Percentiles rank a stretch among this genome's conserved stretches.
These are phyloP conservation scores for Boletus rex-veris DNA, from an alignment of 768 basidiomycete genomes.

Conservation along the genomic window DNA sequence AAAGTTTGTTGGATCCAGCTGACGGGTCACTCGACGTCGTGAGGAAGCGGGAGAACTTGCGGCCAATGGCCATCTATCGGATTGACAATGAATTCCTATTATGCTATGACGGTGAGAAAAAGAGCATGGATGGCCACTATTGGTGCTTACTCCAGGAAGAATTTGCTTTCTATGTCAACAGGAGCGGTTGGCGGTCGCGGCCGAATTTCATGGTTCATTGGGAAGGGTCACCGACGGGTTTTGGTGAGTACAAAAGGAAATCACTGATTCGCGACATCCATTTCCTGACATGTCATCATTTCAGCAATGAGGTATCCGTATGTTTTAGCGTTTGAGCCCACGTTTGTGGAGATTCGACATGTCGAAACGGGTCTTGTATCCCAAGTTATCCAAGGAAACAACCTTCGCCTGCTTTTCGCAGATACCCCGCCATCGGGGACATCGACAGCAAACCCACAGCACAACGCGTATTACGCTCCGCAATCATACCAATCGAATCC, in stretches of 20 bases:
- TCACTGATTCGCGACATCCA: not conserved
- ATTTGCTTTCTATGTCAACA: slow-evolving; percentile 98
- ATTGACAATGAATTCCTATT: slow-evolving; percentile 95
- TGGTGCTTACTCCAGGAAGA: slow-evolving; percentile 47
- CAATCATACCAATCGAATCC: slow-evolving; percentile 30
- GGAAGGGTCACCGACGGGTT: slow-evolving; percentile 92
- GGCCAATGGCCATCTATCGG: slow-evolving; percentile 95
- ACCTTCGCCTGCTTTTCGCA: slow-evolving; percentile 86
- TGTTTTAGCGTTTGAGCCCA: slow-evolving; percentile 93
- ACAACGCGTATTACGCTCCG: slow-evolving; percentile 34
- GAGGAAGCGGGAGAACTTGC: slow-evolving; percentile 78
- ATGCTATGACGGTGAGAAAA: slow-evolving; percentile 87
- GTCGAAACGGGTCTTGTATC: slow-evolving; percentile 89
- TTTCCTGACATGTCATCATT: slow-evolving; percentile 8
- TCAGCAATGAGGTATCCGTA: slow-evolving; percentile 94
- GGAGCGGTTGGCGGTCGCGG: slow-evolving; percentile 87
- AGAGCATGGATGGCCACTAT: not conserved
- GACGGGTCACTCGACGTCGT: slow-evolving; percentile 94
- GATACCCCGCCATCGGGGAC: slow-evolving; percentile 87
- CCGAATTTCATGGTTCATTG: slow-evolving; percentile 94
- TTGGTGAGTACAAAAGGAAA: slow-evolving; percentile 60
- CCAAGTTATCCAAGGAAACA: slow-evolving; percentile 93
- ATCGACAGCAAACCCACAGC: slow-evolving; percentile 45
- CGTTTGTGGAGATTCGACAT: slow-evolving; percentile 94
- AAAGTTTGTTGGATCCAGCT: slow-evolving; percentile 89